Evolutionary conservation across 2,329 filamentous ascomycete species (phyloP).

Genomic region (Keithomyces neogunnii): DNA sequence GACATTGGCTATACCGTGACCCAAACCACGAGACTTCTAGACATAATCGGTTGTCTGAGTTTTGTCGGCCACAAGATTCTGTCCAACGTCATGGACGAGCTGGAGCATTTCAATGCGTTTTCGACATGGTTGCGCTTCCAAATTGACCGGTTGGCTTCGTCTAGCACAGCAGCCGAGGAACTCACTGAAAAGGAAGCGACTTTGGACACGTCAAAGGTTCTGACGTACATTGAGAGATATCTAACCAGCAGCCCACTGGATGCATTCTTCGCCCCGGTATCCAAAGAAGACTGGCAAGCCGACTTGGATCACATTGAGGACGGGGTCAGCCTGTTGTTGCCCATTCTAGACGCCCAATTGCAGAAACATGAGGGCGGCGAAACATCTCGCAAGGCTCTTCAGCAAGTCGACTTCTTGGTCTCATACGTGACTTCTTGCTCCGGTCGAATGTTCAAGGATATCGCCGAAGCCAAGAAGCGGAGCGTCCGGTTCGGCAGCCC

Average conservation of each 20-base stretch:
- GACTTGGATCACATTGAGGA: slow-evolving; percentile 36
- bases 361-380: slow-evolving; percentile 36
- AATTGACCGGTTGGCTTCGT: slow-evolving; percentile 66
- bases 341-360: slow-evolving; percentile 41
- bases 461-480: slow-evolving; percentile 61
- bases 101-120: slow-evolving; percentile 69
- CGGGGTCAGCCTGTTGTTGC: slow-evolving; percentile 36
- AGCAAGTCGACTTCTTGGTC: slow-evolving; percentile 56
- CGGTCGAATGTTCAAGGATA: slow-evolving; percentile 53
- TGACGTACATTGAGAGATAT: slow-evolving; percentile 69
- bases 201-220: slow-evolving; percentile 62
- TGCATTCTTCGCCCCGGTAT: slow-evolving; percentile 46
- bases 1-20: slow-evolving; percentile 57
- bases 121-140: slow-evolving; percentile 77
- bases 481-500: slow-evolving; percentile 59
- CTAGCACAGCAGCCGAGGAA: slow-evolving; percentile 57
- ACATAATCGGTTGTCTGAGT: slow-evolving; percentile 66
- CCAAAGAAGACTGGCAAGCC: slow-evolving; percentile 40
- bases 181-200: slow-evolving; percentile 68
- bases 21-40: slow-evolving; percentile 57
- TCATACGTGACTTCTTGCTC: slow-evolving; percentile 49
- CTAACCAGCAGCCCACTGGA: slow-evolving; percentile 58
- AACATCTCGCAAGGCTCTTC: slow-evolving; percentile 40
- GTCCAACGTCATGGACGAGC: slow-evolving; percentile 63
- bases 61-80: slow-evolving; percentile 68